A percentile compares a stretch with the other conserved stretches of the same genome.
Conservation (phyloP, 768 basidiomycete genomes). For the Coprinellus micaceus region DNA sequence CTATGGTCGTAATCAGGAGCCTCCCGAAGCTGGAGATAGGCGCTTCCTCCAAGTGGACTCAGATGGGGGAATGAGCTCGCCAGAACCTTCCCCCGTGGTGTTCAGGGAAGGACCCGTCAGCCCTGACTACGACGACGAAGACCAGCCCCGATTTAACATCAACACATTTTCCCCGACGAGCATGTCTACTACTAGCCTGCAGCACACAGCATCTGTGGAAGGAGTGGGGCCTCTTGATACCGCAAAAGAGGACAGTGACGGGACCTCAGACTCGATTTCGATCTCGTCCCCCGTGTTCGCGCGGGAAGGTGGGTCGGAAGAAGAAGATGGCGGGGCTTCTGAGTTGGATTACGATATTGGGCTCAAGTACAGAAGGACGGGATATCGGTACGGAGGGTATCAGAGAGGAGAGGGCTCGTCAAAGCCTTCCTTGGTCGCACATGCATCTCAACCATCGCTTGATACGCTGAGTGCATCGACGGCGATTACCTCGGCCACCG, state of each 20-base stretch:
- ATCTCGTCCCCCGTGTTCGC: conserved; percentile 3
- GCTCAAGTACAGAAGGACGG: conserved; percentile 1
- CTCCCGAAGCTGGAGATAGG: no score
- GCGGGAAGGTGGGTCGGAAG: not conserved
- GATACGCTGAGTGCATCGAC: not conserved
- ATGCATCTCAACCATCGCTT: not conserved
- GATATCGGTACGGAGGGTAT: conserved; percentile 15
- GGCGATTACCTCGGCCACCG: no score
- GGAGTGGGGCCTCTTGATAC: not conserved
- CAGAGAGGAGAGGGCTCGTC: not conserved
- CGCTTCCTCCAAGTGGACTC: no score
- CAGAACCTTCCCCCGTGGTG: not conserved
- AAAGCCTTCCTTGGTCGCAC: not conserved
- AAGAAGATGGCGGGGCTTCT: conserved; percentile 11
- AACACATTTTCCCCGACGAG: not conserved
- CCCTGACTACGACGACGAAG: not conserved
- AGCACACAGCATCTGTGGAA: no score
- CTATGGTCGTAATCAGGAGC: no score
- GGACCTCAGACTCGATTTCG: not conserved
- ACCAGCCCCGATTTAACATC: not conserved
- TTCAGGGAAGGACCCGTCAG: not conserved
- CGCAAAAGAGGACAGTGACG: not conserved
- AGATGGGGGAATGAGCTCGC: not conserved
- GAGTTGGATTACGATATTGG: conserved; percentile 9
- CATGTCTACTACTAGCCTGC: not conserved